Evolutionary conservation across 176 grass and related monocot species (phyloP), one percentile per base, ranked within the genome.

Genomic region (Lolium rigidum): DNA sequence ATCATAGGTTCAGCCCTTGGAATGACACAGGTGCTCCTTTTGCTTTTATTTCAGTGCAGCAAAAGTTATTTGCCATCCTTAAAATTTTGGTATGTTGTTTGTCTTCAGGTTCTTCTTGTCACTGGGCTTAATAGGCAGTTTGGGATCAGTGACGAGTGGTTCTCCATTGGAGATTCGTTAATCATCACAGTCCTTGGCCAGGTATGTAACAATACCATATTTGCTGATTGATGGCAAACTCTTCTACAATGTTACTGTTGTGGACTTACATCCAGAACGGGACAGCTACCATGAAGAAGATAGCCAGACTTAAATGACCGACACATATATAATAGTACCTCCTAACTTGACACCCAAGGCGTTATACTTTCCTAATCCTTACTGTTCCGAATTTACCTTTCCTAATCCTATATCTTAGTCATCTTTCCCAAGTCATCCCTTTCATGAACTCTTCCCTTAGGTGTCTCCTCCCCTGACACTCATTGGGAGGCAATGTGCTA

Each of bases 111-210:
- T 77, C 72, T 96, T 58, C 94, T 99, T 84, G 94, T 99, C 73
- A 96, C 88, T 41, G 90, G 92, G 76, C 80, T 99, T 82, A 99
- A 99, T 86, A 89, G 82, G 68, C 88, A 94, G 82, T 83, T 99
- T 60, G 97, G 94, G 81, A 91, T 99, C 41, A 99, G 87, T 74
- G 94, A 99, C 65, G 94, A 99, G 80, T 94, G 97, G 97, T 99
- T 99, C 87, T 91, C 94, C 55, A 94, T 96, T 93, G 97, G 97
- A 59, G 94, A 99, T 83, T 99, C 94, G 37, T 91, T 99, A 86
- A 94, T 99, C 77, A 96, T 99, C 83, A 99, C 97, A 55, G 97
- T 99, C 59, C 97, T 99, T 80, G 80, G 97, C 82, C 97, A 99
- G 92, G 97, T 94, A 59, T 28, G 76, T 68, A 82, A 41, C 38